phyloP scores from a whole-genome alignment of 768 basidiomycete genomes.

The Saitozyma podzolica region DNA sequence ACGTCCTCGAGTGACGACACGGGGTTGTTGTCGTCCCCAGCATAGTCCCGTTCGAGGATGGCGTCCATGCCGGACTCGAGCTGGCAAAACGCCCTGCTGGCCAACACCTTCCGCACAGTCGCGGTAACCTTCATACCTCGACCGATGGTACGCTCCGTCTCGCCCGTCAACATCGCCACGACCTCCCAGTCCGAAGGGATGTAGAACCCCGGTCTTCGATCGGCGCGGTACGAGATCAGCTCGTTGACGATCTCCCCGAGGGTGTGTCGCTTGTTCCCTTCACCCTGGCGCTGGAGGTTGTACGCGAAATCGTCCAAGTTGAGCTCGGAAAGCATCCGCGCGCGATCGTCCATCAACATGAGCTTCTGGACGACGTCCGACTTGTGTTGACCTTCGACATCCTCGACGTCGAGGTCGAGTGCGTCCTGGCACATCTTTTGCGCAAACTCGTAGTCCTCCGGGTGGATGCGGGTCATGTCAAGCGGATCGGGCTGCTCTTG shows the following conservation, averaged over 20 bases:
- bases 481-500: slow-evolving; percentile 81
- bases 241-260: slow-evolving; percentile 86
- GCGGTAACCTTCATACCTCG: slow-evolving; percentile 72
- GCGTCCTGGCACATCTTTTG: slow-evolving; percentile 98
- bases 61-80: slow-evolving; percentile 96
- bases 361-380: slow-evolving; percentile 83
- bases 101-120: slow-evolving; percentile 61
- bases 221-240: slow-evolving; percentile 74
- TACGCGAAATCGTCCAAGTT: slow-evolving; percentile 95
- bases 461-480: slow-evolving; percentile 93
- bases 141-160: slow-evolving; percentile 74
- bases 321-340: slow-evolving; percentile 79
- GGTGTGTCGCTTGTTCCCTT: slow-evolving; percentile 81
- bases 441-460: slow-evolving; percentile 95
- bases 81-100: slow-evolving; percentile 66
- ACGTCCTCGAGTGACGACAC: slow-evolving; percentile 54
- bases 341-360: slow-evolving; percentile 77
- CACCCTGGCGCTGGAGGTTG: slow-evolving; percentile 79
- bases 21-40: slow-evolving; percentile 53
- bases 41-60: slow-evolving; percentile 63
- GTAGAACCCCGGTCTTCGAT: slow-evolving; percentile 67
- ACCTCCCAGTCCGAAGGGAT: slow-evolving; percentile 74
- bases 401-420: slow-evolving; percentile 95
- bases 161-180: slow-evolving; percentile 92
- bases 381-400: slow-evolving; percentile 85